Evolutionary conservation across 495 filamentous ascomycete genomes (phyloP).

Genomic region (Penicillium canescens): DNA sequence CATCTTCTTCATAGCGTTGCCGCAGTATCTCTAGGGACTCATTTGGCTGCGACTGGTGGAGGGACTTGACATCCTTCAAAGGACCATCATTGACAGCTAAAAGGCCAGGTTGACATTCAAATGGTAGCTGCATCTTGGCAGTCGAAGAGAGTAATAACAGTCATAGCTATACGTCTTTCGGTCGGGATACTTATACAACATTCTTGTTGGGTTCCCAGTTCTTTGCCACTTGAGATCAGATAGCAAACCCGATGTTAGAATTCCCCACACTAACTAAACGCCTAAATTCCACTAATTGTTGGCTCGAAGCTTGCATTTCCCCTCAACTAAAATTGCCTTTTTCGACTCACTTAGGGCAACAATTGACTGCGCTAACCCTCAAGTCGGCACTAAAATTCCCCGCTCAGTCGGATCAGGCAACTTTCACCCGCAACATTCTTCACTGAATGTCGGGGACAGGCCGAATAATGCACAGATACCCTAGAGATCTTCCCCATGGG

Average conservation of each 20-base stretch:
- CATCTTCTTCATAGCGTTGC: conserved; percentile 2
- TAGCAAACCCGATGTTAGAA: no score
- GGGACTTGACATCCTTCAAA: neutral
- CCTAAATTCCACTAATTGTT: no score
- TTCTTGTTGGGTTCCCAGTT: no score
- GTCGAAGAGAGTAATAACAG: no score
- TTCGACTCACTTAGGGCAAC: neutral
- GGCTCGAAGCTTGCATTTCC: neutral
- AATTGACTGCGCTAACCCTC: neutral
- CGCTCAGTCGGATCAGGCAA: neutral
- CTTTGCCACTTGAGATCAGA: no score
- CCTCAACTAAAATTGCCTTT: neutral
- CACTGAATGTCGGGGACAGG: neutral
- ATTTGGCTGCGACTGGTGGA: neutral
- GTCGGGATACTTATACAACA: no score
- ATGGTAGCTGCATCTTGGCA: neutral
- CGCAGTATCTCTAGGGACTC: neutral
- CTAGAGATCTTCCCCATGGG: neutral
- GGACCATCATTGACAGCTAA: conserved; percentile 7
- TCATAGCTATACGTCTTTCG: no score
- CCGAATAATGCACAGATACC: neutral
- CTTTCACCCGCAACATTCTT: neutral
- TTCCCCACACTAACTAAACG: no score
- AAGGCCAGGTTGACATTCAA: neutral
- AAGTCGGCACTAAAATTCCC: neutral